Conservation (phyloP, 2,329 filamentous ascomycete species). For the Thermothelomyces thermophilus region DNA sequence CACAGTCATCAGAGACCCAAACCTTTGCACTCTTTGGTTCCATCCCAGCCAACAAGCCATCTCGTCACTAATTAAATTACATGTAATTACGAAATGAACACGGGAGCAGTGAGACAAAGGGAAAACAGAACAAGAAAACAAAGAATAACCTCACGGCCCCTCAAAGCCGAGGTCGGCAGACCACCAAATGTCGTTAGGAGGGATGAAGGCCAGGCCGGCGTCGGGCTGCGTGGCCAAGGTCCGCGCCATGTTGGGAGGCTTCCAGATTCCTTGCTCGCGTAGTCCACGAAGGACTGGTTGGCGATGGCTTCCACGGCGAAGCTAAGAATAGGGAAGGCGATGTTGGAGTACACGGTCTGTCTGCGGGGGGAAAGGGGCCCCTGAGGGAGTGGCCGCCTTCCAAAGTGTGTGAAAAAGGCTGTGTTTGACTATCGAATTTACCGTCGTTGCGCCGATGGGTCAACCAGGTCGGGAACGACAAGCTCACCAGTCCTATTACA, state of each 20-base stretch:
- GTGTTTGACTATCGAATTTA: not conserved
- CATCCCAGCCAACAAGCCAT: too few relatives aligned
- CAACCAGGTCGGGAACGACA: too few relatives aligned
- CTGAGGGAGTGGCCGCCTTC: constrained; percentile 34
- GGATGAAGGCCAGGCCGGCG: constrained; percentile 31
- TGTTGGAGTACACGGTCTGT: constrained; percentile 46
- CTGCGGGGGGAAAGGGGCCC: constrained; percentile 36
- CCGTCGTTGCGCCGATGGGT: not conserved
- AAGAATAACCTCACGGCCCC: constrained; percentile 33
- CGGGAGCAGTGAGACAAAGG: too few relatives aligned
- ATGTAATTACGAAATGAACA: too few relatives aligned
- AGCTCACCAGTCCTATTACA: constrained; percentile 28
- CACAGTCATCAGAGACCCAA: too few relatives aligned
- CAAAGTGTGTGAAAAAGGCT: constrained; percentile 28
- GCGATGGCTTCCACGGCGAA: constrained; percentile 40
- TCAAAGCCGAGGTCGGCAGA: constrained; percentile 31
- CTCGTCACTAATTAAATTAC: too few relatives aligned
- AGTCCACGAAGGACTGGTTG: constrained; percentile 33
- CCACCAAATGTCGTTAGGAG: constrained; percentile 30
- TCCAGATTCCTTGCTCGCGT: constrained; percentile 37
- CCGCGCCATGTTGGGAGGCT: constrained; percentile 36
- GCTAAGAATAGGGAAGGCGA: constrained; percentile 39
- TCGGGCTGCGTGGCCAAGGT: constrained; percentile 34
- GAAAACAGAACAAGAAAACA: too few relatives aligned
- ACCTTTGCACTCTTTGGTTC: too few relatives aligned